Evolutionary conservation across 2,329 filamentous ascomycete species (phyloP).

Genomic region (Colletotrichum sp.): DNA sequence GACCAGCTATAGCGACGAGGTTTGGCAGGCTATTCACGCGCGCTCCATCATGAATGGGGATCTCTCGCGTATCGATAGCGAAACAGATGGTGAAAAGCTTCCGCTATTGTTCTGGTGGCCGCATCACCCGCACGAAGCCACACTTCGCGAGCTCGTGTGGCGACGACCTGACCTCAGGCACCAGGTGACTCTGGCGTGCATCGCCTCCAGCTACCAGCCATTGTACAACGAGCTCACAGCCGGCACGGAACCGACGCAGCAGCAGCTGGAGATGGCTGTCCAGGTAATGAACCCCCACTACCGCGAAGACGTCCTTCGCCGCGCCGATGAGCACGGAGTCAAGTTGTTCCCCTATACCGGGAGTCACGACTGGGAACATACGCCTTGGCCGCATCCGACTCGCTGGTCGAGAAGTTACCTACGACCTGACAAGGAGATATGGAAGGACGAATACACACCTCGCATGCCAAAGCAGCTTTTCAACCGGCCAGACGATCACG

Average conservation of each 20-base stretch:
- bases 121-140: neutral
- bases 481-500: neutral
- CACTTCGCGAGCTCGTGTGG: neutral
- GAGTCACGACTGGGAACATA: too few relatives aligned
- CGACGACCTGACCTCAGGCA: neutral
- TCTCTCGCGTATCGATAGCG: conserved; percentile 22
- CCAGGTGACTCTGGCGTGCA: neutral
- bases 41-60: conserved; percentile 37
- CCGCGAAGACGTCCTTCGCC: neutral
- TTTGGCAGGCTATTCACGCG: conserved; percentile 26
- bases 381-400: neutral
- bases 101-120: neutral
- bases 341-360: too few relatives aligned
- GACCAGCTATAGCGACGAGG: accelerated
- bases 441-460: neutral
- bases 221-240: neutral
- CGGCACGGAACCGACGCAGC: neutral
- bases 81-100: neutral
- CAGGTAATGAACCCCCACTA: neutral
- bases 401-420: too few relatives aligned
- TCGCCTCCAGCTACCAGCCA: neutral
- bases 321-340: neutral
- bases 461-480: neutral
- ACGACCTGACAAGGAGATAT: neutral
- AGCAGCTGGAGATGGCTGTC: neutral